Evolutionary conservation across 345 rosid species (phyloP), one percentile per base, ranked within the genome.

Genomic region (Arabis hirsuta): DNA sequence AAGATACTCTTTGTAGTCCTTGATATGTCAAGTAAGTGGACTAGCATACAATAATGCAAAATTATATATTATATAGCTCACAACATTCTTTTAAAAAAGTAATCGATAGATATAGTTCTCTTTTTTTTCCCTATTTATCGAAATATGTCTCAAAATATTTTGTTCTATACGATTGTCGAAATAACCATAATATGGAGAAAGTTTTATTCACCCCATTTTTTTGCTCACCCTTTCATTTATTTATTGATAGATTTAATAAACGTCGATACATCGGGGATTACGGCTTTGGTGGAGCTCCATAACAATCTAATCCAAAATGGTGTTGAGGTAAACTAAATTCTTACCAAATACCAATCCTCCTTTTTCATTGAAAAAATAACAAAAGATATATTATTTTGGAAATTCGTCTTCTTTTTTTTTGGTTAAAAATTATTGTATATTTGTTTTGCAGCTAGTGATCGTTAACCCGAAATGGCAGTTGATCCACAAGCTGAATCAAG

Each of bases 401-500:
- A 22, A 22, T 22, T 22, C 24, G 24, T 22, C 24, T 22, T 22
- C 24, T 22, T 22, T 22, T 22, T 22, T 22, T 22, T 22, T 22
- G 24, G 24, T 22, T 22, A 22, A 22, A 22, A 22, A 22, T 22
- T 22, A 22, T 22, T 22, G 24, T 22, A 12, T 47, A 57, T 43
- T 2, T 14, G 1, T 48, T 13, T 62, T 29, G 65, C 85, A 88
- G 98, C 57, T 93, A 65, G 88, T 90, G 29, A 79, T 93, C 50
- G 82, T 81, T 12, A 90, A 86, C 68, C 98, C 97, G 2, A 88
- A 81, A 73, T 90, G 97, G 96, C 81, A 84, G 78, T 97, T 93
- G 73, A 78, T 84, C 55, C 90, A 90, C 83, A 93, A 90, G 84
- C 81, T 93, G 78, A 93, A 72, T 81, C 22, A 81, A 62, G 77